These are phyloP conservation scores for Annona squamosa DNA, from an alignment of 164 flowering plant genomes.

Conservation along the genomic window DNA sequence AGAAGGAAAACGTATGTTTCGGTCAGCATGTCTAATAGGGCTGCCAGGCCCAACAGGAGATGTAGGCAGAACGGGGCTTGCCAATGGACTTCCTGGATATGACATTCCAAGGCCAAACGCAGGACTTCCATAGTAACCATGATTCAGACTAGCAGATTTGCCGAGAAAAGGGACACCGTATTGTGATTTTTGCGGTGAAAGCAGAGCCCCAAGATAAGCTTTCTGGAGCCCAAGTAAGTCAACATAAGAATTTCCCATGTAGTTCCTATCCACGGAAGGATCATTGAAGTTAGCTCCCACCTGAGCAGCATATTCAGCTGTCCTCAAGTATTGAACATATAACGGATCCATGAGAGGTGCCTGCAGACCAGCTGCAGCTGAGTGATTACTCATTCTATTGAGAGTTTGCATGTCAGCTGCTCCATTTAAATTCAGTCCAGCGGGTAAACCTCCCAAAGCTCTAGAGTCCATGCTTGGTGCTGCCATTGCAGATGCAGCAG, in stretches of 20 bases:
- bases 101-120: constrained; percentile 59
- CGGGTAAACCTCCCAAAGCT: constrained; percentile 36
- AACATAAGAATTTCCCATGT: constrained; percentile 39
- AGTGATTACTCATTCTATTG: constrained; percentile 44
- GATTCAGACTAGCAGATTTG: constrained; percentile 44
- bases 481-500: constrained; percentile 49
- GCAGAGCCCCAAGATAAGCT: constrained; percentile 57
- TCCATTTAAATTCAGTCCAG: constrained; percentile 45
- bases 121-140: constrained; percentile 57
- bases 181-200: constrained; percentile 66
- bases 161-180: constrained; percentile 44
- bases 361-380: constrained; percentile 35
- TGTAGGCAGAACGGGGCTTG: constrained; percentile 44
- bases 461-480: constrained; percentile 48
- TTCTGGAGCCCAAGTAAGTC: constrained; percentile 66
- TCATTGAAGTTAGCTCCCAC: constrained; percentile 44
- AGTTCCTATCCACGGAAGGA: constrained; percentile 45
- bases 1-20: constrained; percentile 52
- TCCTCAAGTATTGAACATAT: constrained; percentile 62
- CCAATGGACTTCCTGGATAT: constrained; percentile 64
- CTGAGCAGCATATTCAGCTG: constrained; percentile 61
- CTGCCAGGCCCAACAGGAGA: constrained; percentile 62
- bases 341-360: constrained; percentile 48
- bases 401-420: constrained; percentile 49
- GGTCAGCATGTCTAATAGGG: constrained; percentile 52